phyloP scores from a whole-genome alignment of 495 filamentous ascomycete genomes.

The Wilcoxina mikolae region DNA sequence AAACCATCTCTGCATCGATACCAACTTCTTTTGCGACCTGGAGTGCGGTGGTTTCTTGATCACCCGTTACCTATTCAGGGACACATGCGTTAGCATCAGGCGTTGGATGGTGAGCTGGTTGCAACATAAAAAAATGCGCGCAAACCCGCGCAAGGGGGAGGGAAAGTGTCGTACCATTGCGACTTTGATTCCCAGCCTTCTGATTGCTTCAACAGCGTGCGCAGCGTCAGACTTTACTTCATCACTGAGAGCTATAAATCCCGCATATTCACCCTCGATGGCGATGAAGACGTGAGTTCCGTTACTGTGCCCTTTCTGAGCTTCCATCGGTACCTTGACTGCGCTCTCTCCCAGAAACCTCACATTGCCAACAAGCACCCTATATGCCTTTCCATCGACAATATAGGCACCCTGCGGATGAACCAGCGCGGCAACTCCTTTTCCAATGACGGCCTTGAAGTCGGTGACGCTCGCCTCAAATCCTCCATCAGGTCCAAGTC shows the following conservation, averaged over 20 bases:
- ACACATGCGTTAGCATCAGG: conserved; percentile 5
- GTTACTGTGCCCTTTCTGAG: conserved; percentile 27
- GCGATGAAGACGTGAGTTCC: conserved; percentile 87
- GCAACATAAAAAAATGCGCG: conserved; percentile 1
- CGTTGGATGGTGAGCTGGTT: neutral
- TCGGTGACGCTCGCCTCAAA: conserved; percentile 72
- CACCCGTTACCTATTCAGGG: conserved; percentile 55
- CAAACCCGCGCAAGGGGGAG: conserved; percentile 5
- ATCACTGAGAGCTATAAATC: conserved; percentile 69
- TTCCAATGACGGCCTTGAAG: conserved; percentile 70
- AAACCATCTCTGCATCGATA: conserved; percentile 57
- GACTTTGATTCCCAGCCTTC: conserved; percentile 66
- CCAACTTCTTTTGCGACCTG: conserved; percentile 72
- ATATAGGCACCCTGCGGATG: conserved; percentile 46
- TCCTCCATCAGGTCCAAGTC: conserved; percentile 52
- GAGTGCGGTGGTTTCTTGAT: conserved; percentile 65
- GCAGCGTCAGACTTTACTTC: conserved; percentile 75
- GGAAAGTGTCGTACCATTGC: conserved; percentile 43
- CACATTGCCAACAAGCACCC: conserved; percentile 69
- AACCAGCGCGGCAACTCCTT: conserved; percentile 68
- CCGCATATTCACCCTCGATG: conserved; percentile 65
- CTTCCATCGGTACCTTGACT: conserved; percentile 14
- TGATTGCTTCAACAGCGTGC: conserved; percentile 70
- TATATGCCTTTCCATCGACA: conserved; percentile 51
- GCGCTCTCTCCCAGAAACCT: conserved; percentile 42